phyloP scores from a whole-genome alignment of 495 filamentous ascomycete genomes.

The Beverwykella pulmonaria region DNA sequence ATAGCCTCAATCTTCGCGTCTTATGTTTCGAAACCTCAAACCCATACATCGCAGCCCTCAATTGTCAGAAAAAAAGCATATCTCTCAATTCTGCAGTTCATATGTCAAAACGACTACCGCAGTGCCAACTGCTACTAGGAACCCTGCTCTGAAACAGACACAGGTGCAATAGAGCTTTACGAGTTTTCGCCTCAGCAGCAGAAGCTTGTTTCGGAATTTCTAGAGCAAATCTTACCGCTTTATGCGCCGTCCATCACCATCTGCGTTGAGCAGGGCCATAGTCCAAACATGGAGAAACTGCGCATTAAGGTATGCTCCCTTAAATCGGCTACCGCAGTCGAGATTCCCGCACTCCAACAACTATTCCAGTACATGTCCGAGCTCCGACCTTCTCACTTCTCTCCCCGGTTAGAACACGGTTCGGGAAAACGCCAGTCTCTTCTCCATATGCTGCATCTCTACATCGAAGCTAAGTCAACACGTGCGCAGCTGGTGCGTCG shows the following conservation, averaged over 20 bases:
- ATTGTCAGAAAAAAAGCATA: too few species aligned
- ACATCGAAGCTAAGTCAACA: not conserved
- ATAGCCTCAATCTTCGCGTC: too few species aligned
- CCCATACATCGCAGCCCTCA: too few species aligned
- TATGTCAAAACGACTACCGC: too few species aligned
- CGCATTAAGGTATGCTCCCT: not conserved
- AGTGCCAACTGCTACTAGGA: not conserved
- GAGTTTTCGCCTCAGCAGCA: not conserved
- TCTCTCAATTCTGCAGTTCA: too few species aligned
- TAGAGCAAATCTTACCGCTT: not conserved
- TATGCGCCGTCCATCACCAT: not conserved
- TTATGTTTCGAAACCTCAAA: too few species aligned
- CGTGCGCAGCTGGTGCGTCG: not conserved
- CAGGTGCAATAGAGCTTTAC: not conserved
- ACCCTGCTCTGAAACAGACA: not conserved
- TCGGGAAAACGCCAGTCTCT: not conserved
- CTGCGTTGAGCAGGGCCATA: not conserved
- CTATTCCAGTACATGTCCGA: not conserved
- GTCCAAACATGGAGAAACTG: not conserved
- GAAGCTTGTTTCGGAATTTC: not conserved
- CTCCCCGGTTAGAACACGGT: not conserved
- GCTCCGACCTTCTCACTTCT: not conserved
- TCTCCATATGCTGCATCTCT: not conserved
- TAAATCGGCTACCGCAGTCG: not conserved
- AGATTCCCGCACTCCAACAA: not conserved